These are phyloP conservation scores for Hortaea werneckii DNA, from an alignment of 2,329 filamentous ascomycete species.

Conservation along the genomic window DNA sequence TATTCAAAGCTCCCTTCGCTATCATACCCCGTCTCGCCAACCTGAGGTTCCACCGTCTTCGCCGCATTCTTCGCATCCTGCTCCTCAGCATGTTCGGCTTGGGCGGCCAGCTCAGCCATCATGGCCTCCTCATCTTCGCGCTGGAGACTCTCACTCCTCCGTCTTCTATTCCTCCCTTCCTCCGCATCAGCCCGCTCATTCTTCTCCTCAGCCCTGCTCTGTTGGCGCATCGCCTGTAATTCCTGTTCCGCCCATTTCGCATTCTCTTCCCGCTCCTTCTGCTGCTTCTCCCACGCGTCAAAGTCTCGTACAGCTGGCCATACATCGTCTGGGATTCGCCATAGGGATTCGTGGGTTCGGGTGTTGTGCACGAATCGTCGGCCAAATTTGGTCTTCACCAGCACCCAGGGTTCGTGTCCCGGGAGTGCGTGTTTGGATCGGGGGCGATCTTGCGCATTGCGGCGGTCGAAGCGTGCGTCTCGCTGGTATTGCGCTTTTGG, in stretches of 20 bases:
- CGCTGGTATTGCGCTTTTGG: constrained; percentile 3
- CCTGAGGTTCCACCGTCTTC: constrained; percentile 21
- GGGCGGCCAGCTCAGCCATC: constrained; percentile 22
- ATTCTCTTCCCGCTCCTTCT: constrained; percentile 38
- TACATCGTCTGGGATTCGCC: constrained; percentile 85
- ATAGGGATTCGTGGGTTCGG: constrained; percentile 78
- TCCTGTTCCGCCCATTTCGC: constrained; percentile 24
- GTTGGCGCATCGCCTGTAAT: constrained; percentile 17
- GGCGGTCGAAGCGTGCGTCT: constrained; percentile 13
- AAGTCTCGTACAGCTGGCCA: constrained; percentile 64
- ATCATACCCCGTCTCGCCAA: constrained; percentile 37
- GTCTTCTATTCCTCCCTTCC: constrained; percentile 10
- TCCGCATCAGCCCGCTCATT: constrained; percentile 10
- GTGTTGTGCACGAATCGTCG: constrained; percentile 85
- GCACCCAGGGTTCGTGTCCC: constrained; percentile 72
- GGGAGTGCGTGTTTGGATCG: constrained; percentile 71
- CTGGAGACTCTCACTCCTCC: constrained; percentile 23
- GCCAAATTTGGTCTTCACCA: constrained; percentile 87
- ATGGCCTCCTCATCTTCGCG: constrained; percentile 26
- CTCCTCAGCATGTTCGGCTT: constrained; percentile 25
- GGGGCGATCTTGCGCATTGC: constrained; percentile 57
- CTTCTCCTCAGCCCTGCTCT: constrained; percentile 12
- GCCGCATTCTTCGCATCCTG: constrained; percentile 57
- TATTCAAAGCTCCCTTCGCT: constrained; percentile 65
- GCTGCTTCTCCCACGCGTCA: constrained; percentile 60